phyloP scores from a whole-genome alignment of 495 filamentous ascomycete genomes.

The Hapsidospora chrysogenum region DNA sequence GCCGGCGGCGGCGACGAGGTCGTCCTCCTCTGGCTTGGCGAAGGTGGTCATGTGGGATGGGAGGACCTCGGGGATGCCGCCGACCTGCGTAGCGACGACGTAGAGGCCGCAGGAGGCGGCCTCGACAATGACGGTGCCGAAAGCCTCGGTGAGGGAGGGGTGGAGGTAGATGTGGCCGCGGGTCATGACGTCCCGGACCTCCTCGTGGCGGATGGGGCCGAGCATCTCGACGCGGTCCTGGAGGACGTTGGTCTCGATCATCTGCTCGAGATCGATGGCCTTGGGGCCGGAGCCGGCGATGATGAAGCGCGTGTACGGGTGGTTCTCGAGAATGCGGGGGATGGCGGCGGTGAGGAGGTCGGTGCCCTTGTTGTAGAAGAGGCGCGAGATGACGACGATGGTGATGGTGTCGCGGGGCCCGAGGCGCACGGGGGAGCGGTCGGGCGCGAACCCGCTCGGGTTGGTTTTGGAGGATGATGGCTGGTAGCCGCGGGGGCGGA shows the following conservation, averaged over 20 bases:
- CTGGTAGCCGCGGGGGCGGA: conserved; percentile 46
- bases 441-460: conserved; percentile 14
- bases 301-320: conserved; percentile 91
- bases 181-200: conserved; percentile 97
- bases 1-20: conserved; percentile 67
- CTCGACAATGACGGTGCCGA: conserved; percentile 94
- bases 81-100: conserved; percentile 90
- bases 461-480: conserved; percentile 13
- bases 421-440: conserved; percentile 29
- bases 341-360: conserved; percentile 90
- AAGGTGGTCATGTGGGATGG: conserved; percentile 91
- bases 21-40: conserved; percentile 83
- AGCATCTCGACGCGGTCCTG: conserved; percentile 88
- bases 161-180: conserved; percentile 93
- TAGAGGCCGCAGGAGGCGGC: conserved; percentile 90
- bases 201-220: conserved; percentile 82
- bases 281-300: conserved; percentile 92
- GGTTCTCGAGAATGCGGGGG: conserved; percentile 70
- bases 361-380: conserved; percentile 98
- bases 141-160: conserved; percentile 87
- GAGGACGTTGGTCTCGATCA: conserved; percentile 88
- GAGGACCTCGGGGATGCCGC: conserved; percentile 89
- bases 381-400: conserved; percentile 89
- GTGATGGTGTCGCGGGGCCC: conserved; percentile 79
- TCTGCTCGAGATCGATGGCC: conserved; percentile 93